These are phyloP conservation scores for Pisolithus microcarpus DNA, from an alignment of 768 basidiomycete genomes.

Conservation along the genomic window DNA sequence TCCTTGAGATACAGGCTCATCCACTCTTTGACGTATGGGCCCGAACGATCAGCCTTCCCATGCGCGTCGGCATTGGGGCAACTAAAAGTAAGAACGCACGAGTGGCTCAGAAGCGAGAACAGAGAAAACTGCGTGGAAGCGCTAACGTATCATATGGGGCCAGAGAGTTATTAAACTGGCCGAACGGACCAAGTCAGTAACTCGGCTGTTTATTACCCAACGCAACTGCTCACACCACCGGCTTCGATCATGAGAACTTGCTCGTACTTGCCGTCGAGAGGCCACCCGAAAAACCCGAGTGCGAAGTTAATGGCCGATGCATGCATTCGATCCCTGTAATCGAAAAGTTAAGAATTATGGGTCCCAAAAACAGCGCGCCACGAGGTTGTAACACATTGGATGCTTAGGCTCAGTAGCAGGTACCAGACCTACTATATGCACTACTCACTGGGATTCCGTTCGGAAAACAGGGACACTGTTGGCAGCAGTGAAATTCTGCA, in stretches of 20 bases:
- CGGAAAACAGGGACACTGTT: slow-evolving; percentile 71
- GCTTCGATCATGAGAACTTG: slow-evolving; percentile 72
- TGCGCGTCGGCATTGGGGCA: slow-evolving; percentile 50
- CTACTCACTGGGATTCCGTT: slow-evolving; percentile 62
- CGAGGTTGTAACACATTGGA: too few species aligned
- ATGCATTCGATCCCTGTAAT: slow-evolving; percentile 61
- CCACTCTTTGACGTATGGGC: slow-evolving; percentile 59
- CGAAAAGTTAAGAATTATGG: not conserved
- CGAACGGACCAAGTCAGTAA: not conserved
- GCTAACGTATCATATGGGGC: slow-evolving; percentile 73
- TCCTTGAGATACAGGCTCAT: slow-evolving; percentile 60
- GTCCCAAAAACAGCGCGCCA: too few species aligned
- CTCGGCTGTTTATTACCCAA: not conserved
- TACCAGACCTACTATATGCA: too few species aligned
- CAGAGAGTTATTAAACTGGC: slow-evolving; percentile 76
- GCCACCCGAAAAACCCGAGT: slow-evolving; percentile 72
- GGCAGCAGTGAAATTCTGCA: slow-evolving; percentile 49
- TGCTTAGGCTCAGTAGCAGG: too few species aligned
- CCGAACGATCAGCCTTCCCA: slow-evolving; percentile 50
- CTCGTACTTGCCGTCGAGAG: slow-evolving; percentile 65
- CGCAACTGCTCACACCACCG: slow-evolving; percentile 37
- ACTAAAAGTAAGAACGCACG: slow-evolving; percentile 16
- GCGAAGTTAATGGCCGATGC: slow-evolving; percentile 61
- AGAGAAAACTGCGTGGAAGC: slow-evolving; percentile 9
- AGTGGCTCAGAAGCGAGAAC: not conserved